Base-by-base conservation (phyloP, 306 rosid species). In the Vicia villosa region DNA sequence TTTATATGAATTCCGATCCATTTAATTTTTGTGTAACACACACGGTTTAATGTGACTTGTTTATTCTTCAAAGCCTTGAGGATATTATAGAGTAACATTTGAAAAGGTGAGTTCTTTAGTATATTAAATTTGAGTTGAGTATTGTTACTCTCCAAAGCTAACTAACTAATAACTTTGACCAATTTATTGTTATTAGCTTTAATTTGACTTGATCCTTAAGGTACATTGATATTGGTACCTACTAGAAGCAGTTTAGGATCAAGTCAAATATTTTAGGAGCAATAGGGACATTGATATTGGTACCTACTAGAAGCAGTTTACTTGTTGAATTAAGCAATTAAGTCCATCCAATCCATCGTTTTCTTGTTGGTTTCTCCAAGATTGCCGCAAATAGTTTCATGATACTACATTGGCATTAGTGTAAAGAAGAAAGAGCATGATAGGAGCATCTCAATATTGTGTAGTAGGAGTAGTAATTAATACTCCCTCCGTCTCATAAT, bases 311-410 rank as follows among this genome's bases (percentile, higher is more conserved):
- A 21, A 14, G n/a, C 6, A 28, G 70, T 50, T 38, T 10, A 21
- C n/a, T 54, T 19, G 13, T 64, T 9, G 28, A 55, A 65, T 64
- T 71, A 54, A 70, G 66, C 60, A 65, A 16, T 77, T 49, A 40
- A 70, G n/a, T 10, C 60, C 8, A 24, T 5, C 52, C 21, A 46
- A 54, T 54, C 74, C 57, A 66, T 78, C 65, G 24, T 58, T 72
- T 78, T 72, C 70, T 78, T 72, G 50, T 59, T 59, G 19, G 16
- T 66, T 56, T 21, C 50, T 71, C 47, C 73, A 45, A 65, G 50
- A 64, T 49, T 66, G 70, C 24, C 20, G 50, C 73, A 46, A 78
- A 49, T 36, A 61, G 69, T 66, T 54, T 46, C 51, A 66, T 14
- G 28, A 68, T 8, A 58, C 52, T 12, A 58, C 52, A 47, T 65